These are phyloP conservation scores for Plantago lanceolata DNA, from an alignment of 305 asterid genomes.

Conservation along the genomic window DNA sequence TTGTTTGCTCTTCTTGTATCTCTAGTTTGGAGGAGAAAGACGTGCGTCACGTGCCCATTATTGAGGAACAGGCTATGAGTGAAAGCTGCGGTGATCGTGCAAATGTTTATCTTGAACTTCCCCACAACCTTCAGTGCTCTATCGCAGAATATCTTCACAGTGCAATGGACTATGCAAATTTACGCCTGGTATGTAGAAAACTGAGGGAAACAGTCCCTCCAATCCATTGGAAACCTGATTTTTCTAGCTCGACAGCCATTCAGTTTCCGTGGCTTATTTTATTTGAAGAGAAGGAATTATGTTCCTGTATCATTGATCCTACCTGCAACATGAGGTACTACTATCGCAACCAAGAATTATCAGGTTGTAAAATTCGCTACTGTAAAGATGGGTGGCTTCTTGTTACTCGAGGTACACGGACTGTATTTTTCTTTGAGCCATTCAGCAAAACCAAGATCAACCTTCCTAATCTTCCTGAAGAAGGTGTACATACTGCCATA, in stretches of 20 bases:
- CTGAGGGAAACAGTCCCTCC: neutral
- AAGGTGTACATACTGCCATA: neutral
- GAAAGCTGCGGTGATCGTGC: neutral
- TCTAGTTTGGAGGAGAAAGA: neutral
- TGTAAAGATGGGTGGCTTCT: constrained; percentile 3
- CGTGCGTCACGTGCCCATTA: neutral
- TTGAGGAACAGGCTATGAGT: neutral
- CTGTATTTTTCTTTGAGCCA: neutral
- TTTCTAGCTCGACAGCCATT: neutral
- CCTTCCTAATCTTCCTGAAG: neutral
- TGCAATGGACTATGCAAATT: neutral
- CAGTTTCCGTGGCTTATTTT: neutral
- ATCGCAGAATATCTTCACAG: neutral
- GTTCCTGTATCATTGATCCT: neutral
- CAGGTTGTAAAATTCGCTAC: neutral
- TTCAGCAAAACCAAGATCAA: constrained; percentile 1
- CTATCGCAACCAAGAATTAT: neutral
- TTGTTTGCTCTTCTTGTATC: neutral
- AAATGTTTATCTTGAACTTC: neutral
- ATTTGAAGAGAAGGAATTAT: neutral
- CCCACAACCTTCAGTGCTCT: neutral
- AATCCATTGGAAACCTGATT: neutral
- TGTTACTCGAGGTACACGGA: neutral
- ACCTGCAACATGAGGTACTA: neutral
- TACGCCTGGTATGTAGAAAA: neutral